These are phyloP conservation scores for Suillus placidus DNA, from an alignment of 768 basidiomycete genomes.

Conservation along the genomic window DNA sequence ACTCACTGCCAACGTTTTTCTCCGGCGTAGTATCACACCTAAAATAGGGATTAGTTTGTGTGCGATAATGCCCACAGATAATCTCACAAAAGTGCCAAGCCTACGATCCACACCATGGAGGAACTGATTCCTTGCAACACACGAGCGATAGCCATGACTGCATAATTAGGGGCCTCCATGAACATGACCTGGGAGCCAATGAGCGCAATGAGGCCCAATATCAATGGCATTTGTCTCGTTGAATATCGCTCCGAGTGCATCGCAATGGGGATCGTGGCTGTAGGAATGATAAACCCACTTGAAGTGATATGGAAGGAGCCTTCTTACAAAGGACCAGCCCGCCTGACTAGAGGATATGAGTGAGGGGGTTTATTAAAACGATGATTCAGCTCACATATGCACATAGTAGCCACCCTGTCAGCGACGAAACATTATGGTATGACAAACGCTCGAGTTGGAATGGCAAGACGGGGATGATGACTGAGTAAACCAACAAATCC, in stretches of 20 bases:
- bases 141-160: conserved; percentile 60
- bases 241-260: conserved; percentile 55
- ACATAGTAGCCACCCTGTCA: conserved; percentile 63
- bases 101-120: conserved; percentile 64
- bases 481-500: conserved; percentile 62
- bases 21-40: conserved; percentile 62
- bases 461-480: conserved; percentile 65
- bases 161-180: conserved; percentile 61
- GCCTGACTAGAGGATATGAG: conserved; percentile 44
- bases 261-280: conserved; percentile 62
- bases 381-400: conserved; percentile 47
- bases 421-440: conserved; percentile 48
- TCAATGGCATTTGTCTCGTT: conserved; percentile 49
- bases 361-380: background rate
- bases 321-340: conserved; percentile 56
- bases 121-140: conserved; percentile 62
- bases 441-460: conserved; percentile 58
- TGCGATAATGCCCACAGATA: background rate
- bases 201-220: conserved; percentile 52
- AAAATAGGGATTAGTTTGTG: conserved; percentile 16
- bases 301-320: background rate
- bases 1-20: conserved; percentile 50
- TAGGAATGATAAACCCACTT: conserved; percentile 6
- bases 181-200: conserved; percentile 59
- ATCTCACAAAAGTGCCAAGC: conserved; percentile 57